Conservation (phyloP, 2,329 filamentous ascomycete genomes). For the Botrytis squamosa region DNA sequence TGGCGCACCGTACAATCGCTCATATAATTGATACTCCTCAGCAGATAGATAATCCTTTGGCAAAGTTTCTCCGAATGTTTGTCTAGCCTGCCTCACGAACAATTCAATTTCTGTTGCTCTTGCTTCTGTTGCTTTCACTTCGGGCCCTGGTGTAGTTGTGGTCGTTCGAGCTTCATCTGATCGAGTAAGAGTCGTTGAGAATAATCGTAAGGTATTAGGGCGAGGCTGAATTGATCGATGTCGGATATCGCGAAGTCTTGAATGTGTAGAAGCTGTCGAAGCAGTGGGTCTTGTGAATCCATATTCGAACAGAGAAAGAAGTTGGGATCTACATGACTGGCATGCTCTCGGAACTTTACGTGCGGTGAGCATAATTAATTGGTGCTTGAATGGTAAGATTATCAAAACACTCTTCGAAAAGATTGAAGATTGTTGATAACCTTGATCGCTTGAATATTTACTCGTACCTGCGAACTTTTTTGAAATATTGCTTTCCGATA, state of each 20-base stretch:
- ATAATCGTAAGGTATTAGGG: slow-evolving; percentile 23
- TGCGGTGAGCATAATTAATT: slow-evolving; percentile 34
- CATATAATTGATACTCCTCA: slow-evolving; percentile 73
- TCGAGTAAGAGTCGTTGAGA: slow-evolving; percentile 28
- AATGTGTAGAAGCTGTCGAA: slow-evolving; percentile 17
- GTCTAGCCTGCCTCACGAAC: slow-evolving; percentile 68
- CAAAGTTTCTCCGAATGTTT: slow-evolving; percentile 73
- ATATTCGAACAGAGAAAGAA: slow-evolving; percentile 39
- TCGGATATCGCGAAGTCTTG: slow-evolving; percentile 19
- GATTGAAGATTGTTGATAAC: neutral
- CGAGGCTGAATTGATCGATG: slow-evolving; percentile 24
- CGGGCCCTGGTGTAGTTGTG: neutral
- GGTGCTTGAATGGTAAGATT: neutral
- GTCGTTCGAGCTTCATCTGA: slow-evolving; percentile 19
- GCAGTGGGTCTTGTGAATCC: slow-evolving; percentile 35
- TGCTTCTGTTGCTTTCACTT: neutral
- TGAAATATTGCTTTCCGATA: neutral
- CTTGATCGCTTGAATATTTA: neutral
- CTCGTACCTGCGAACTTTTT: neutral
- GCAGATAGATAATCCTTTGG: slow-evolving; percentile 68
- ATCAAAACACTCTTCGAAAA: neutral
- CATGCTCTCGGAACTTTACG: slow-evolving; percentile 37
- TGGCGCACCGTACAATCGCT: slow-evolving; percentile 77
- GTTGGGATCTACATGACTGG: slow-evolving; percentile 40
- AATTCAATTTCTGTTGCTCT: slow-evolving; percentile 51